phyloP scores from a whole-genome alignment of 306 rosid genomes.

The Hippophae tibetana region DNA sequence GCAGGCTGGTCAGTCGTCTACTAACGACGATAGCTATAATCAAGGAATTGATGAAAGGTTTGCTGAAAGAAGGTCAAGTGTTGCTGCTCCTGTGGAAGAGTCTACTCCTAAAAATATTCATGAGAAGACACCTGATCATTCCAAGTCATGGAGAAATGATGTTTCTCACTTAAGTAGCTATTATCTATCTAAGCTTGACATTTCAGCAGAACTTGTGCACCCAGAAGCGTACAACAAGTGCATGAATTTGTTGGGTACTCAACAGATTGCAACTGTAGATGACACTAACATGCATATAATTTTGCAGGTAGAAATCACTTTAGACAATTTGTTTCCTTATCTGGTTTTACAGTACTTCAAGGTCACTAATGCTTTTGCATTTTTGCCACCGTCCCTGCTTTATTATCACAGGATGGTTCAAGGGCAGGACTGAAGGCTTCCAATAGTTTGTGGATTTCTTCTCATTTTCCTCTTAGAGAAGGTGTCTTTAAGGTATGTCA shows the following conservation, averaged over 20 bases:
- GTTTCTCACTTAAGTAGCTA: slow-evolving; percentile 43
- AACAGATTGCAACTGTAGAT: slow-evolving; percentile 31
- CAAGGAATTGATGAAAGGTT: slow-evolving; percentile 35
- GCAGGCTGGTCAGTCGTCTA: slow-evolving; percentile 36
- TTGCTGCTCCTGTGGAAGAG: slow-evolving; percentile 47
- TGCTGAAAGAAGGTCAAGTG: slow-evolving; percentile 44
- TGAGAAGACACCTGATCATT: slow-evolving; percentile 39
- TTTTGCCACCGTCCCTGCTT: slow-evolving; percentile 1
- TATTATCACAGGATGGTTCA: slow-evolving; percentile 48
- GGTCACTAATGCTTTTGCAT: slow-evolving; percentile 5
- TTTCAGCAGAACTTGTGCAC: slow-evolving; percentile 52
- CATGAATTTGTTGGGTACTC: slow-evolving; percentile 39
- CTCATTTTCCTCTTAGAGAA: slow-evolving; percentile 55
- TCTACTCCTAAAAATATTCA: slow-evolving; percentile 23
- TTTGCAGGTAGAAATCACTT: slow-evolving; percentile 45
- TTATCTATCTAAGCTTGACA: slow-evolving; percentile 87
- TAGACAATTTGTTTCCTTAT: slow-evolving; percentile 2
- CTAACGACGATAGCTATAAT: slow-evolving; percentile 36
- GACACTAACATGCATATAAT: slow-evolving; percentile 32
- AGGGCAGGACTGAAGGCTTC: slow-evolving; percentile 39
- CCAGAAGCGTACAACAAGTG: slow-evolving; percentile 70
- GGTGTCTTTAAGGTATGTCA: slow-evolving; percentile 61
- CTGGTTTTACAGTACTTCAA: background rate
- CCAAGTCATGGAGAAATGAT: slow-evolving; percentile 28
- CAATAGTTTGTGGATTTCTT: slow-evolving; percentile 24